Evolutionary conservation across 371 early-diverging fungal genomes (phyloP).

Genomic region (Haplosporangium sp.): DNA sequence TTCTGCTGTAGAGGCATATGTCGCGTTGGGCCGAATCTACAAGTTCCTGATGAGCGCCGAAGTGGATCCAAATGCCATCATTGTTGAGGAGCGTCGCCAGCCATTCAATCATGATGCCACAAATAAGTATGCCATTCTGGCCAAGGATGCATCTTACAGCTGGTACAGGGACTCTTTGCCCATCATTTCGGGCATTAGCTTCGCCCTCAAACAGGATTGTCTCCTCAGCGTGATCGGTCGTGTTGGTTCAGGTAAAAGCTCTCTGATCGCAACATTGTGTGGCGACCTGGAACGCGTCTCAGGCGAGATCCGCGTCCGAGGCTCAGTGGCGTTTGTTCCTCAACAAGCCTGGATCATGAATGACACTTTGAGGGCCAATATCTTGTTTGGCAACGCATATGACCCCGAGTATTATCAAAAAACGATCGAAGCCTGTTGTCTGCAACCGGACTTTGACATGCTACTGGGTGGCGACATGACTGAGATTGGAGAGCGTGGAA

Average conservation of each 20-base stretch:
- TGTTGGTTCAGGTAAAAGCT: constrained; percentile 88
- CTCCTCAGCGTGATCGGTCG: constrained; percentile 65
- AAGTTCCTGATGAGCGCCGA: too few relatives aligned
- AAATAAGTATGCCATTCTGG: too few relatives aligned
- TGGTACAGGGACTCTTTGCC: too few relatives aligned
- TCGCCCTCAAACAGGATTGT: too few relatives aligned
- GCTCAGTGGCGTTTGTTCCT: constrained; percentile 81
- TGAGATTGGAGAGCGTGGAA: constrained; percentile 94
- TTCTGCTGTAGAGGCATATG: too few relatives aligned
- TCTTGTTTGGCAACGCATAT: constrained; percentile 87
- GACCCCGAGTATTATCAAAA: constrained; percentile 79
- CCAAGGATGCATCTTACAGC: too few relatives aligned
- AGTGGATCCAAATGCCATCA: too few relatives aligned
- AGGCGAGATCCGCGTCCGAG: constrained; percentile 63
- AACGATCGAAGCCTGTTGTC: constrained; percentile 56
- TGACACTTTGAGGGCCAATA: constrained; percentile 88
- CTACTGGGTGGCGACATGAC: constrained; percentile 86
- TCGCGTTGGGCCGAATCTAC: too few relatives aligned
- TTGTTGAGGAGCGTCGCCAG: too few relatives aligned
- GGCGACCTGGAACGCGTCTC: constrained; percentile 82
- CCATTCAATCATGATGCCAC: too few relatives aligned
- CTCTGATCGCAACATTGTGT: constrained; percentile 79
- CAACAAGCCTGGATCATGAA: constrained; percentile 95
- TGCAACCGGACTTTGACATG: constrained; percentile 80
- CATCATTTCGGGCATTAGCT: too few relatives aligned